Base-by-base conservation (phyloP, 2,329 filamentous ascomycete species). In the Elsinoe fawcettii region DNA sequence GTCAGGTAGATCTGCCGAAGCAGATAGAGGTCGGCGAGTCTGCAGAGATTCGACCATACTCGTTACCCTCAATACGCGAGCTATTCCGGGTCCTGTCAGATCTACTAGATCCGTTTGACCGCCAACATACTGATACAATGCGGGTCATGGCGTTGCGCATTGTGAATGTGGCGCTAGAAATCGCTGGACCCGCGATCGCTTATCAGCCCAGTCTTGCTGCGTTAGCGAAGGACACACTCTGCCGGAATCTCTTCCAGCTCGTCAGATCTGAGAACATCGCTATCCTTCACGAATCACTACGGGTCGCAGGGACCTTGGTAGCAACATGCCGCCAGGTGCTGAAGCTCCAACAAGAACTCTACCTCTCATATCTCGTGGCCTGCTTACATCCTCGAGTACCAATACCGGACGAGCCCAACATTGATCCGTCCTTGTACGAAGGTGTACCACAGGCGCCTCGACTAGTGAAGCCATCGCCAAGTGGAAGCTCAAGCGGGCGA, bases 71-170 rank as follows among this genome's bases (percentile, higher is more conserved):
- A 2, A 96, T 99, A 63, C 80, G 91, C 63, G 95, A 99, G 69
- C 80, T 99, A 0, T 96, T 99, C 69, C 80, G 93, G 55, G 93
- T 97, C 41, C 76, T 99, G 23, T 92, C 97, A 44, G 92, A 95
- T 69, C 84, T 99, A 14, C 75, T 99, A 23, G 90, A 99, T 67
- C 93, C 95, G 1, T 88, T 96, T 66, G 92, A 97, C 71, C 85
- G 84, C 55, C 88, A 92, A 64, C 89, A 96, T 70, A 95, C 90
- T 2, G 93, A 99, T 68, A 86, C 89, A 1, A 93, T 97, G 86
- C 84, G 92, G 64, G 90, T 99, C 39, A 99, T 99, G 91, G 93
- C 93, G 16, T 75, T 99, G 63, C 84, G 93, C 43, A 97, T 99
- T 62, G 93, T 99, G 57, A 93, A 99, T 70, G 93, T 99, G 44